These are phyloP conservation scores for Epithele typhae DNA, from an alignment of 768 basidiomycete species.

Conservation along the genomic window DNA sequence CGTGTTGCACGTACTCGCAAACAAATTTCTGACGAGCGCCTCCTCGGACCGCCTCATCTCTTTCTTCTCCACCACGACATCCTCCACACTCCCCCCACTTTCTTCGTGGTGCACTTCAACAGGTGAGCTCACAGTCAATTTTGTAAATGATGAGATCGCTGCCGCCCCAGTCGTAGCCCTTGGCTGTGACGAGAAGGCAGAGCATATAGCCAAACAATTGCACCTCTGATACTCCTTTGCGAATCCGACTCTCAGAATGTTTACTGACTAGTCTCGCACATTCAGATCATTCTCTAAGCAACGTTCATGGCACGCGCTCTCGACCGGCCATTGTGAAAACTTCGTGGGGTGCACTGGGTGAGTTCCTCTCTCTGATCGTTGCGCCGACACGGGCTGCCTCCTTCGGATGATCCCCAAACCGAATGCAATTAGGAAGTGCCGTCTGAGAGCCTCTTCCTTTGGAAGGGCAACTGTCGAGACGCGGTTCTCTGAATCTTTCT, in stretches of 20 bases:
- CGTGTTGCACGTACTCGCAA: no score
- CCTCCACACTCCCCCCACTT: no score
- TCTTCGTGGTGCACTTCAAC: no score
- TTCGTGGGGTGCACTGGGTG: not conserved
- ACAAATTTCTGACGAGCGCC: no score
- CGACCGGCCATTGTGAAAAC: not conserved
- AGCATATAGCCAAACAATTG: conserved; percentile 27
- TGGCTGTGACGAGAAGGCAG: conserved; percentile 26
- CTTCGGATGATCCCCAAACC: conserved; percentile 23
- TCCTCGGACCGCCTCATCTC: no score
- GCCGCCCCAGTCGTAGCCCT: conserved; percentile 27
- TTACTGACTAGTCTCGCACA: not conserved
- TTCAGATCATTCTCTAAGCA: not conserved
- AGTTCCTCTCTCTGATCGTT: not conserved
- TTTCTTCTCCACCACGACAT: no score
- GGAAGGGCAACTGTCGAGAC: conserved; percentile 5
- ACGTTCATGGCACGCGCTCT: not conserved
- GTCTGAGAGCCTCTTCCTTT: conserved; percentile 17
- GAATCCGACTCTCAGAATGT: not conserved
- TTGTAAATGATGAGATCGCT: conserved; percentile 21
- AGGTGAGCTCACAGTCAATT: not conserved
- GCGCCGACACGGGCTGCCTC: not conserved
- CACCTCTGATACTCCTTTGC: conserved; percentile 20
- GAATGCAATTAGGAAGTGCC: conserved; percentile 30
- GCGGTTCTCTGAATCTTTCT: conserved; percentile 14